These are phyloP conservation scores for Exobasidium cylindrosporum DNA, from an alignment of 1,284 basidiomycete genomes.

Conservation along the genomic window DNA sequence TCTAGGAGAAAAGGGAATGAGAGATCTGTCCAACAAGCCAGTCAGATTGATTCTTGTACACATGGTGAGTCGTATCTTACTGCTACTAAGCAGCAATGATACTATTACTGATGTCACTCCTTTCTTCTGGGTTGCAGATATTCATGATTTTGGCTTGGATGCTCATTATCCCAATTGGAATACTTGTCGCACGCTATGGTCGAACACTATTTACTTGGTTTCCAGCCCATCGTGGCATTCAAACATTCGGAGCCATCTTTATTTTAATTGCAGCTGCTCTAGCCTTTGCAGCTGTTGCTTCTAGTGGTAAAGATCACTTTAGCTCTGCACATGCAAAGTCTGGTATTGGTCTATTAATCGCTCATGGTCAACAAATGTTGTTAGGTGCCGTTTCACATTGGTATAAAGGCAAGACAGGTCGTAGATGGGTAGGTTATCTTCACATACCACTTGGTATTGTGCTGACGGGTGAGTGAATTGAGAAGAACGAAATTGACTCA, in stretches of 20 bases:
- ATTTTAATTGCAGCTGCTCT: slow-evolving; percentile 25
- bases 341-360: slow-evolving; percentile 64
- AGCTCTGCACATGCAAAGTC: slow-evolving; percentile 49
- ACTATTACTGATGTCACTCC: background rate
- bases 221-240: slow-evolving; percentile 61
- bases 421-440: slow-evolving; percentile 17
- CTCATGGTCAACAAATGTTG: slow-evolving; percentile 64
- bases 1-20: background rate
- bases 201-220: slow-evolving; percentile 66
- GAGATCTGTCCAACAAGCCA: slow-evolving; percentile 6
- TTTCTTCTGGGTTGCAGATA: slow-evolving; percentile 25
- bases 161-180: slow-evolving; percentile 64
- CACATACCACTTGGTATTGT: slow-evolving; percentile 34
- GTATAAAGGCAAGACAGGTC: slow-evolving; percentile 56
- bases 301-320: slow-evolving; percentile 16
- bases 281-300: slow-evolving; percentile 64
- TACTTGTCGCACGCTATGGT: slow-evolving; percentile 63
- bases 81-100: background rate
- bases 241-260: slow-evolving; percentile 58
- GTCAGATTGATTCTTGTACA: slow-evolving; percentile 8
- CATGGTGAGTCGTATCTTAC: slow-evolving; percentile 10
- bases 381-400: slow-evolving; percentile 66
- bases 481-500: no score
- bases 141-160: slow-evolving; percentile 61
- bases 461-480: slow-evolving; percentile 22